Base-by-base conservation (phyloP, 2,329 filamentous ascomycete species). In the Pseudocercospora crystallina region DNA sequence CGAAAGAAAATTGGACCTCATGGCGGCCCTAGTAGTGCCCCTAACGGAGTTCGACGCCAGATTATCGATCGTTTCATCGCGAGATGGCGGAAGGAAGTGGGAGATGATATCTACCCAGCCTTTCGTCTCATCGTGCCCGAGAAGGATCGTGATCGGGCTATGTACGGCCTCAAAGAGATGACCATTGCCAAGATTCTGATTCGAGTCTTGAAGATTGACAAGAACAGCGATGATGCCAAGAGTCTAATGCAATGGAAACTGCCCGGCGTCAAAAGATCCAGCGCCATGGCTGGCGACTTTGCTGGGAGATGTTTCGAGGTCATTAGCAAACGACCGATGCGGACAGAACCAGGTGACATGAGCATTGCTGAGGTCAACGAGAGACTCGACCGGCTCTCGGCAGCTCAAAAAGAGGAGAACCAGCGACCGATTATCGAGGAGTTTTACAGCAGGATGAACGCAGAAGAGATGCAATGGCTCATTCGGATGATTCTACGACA, bases 121-220 rank as follows among this genome's bases (percentile, higher is more conserved):
- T 81, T 99, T 69, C 85, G 94, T 14, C 80, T 99, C 40, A 96
- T 97, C 50, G 78, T 96, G 3, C 91, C 92, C 0, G 90, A 95
- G 63, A 95, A 95, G 66, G 94, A 99, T 65, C 83, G 90, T 34
- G 90, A 97, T 64, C 83, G 94, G 41, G 87, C 87, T 13, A 90
- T 96, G 76, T 99, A 97, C 64, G 90, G 92, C 1, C 76, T 99
- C 35, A 97, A 97, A 67, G 94, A 99, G 74, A 91, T 87, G 67
- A 82, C 85, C 5, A 90, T 99, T 53, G 92, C 86, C 8, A 96
- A 90, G 66, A 74, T 97, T 14, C 76, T 97, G n/a, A 88, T 96
- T 51, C 92, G 90, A 66, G 80, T 96, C 34, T 86, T 96, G 77
- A 92, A 91, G 66, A 95, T 99, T 62, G 86, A 91, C 73, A 89